Base-by-base conservation (phyloP, 2,329 filamentous ascomycete genomes). In the Huntiella moniliformis region DNA sequence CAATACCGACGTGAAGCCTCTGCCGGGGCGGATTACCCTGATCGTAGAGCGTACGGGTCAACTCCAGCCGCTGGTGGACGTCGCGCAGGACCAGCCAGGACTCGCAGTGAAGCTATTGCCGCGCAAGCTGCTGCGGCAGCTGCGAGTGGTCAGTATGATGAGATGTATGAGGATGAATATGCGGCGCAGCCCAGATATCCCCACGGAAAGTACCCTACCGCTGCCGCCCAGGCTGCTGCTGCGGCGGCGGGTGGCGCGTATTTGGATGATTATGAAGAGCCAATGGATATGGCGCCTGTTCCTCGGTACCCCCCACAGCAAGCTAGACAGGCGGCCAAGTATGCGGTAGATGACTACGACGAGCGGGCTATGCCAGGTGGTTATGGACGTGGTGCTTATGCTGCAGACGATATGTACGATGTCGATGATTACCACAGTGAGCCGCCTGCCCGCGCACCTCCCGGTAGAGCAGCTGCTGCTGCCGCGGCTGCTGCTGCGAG, bases 301-400 rank as follows among this genome's bases (percentile, higher is more conserved):
- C 38, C 38, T 22, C 48, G 44, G 13, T 50, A 50, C 44, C 38
- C 44, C 39, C 42, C 40, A 38, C 40, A 31, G 31, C 28, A 22
- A 46, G 44, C 40, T 42, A 18, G 44, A 39, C 44, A 41, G 16
- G 18, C n/a, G 13, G 35, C 46, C 44, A 50, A 46, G 35, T 48
- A 48, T 41, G 42, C 46, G 17, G 36, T 10, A 12, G 46, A 48
- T 15, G 22, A 31, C 4, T 35, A 38, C 17, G 31, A 45, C 8
- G 43, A 45, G n/a, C 38, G 37, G 12, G 28, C 28, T 4, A 32
- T 33, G 8, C 31, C 40, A 5, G 40, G 28, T 34, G 40, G n/a
- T 32, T 42, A 42, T 17, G n/a, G 28, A 8, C 40, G 31, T n/a
- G 43, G 36, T 12, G 35, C 32, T 32, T 42, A 45, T 42, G 33